A percentile compares a stretch with the other conserved stretches of the same genome.
Evolutionary conservation across 2,329 filamentous ascomycete species (phyloP).

Genomic region (Tolypocladium album): DNA sequence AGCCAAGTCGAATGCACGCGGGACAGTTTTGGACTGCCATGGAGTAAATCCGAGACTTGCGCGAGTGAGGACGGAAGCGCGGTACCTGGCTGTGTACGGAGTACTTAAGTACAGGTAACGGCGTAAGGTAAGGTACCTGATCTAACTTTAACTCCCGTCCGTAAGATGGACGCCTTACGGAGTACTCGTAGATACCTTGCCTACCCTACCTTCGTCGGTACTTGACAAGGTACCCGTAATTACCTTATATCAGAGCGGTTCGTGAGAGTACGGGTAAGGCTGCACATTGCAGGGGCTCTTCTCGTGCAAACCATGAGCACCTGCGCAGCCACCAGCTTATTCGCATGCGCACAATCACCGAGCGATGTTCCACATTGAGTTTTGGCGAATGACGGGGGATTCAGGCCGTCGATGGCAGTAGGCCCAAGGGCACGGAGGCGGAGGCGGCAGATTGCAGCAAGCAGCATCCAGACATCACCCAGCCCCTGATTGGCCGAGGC

Average conservation of each 20-base stretch:
- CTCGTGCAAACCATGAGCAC: not conserved
- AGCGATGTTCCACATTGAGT: not conserved
- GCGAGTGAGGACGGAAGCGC: not conserved
- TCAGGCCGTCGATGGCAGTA: too few relatives aligned
- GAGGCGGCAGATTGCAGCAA: not conserved
- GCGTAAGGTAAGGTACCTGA: too few relatives aligned
- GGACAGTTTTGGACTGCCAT: not conserved
- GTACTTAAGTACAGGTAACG: too few relatives aligned
- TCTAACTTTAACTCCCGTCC: too few relatives aligned
- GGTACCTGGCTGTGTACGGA: too few relatives aligned
- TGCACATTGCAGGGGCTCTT: not conserved
- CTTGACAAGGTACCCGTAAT: not conserved
- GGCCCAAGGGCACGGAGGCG: too few relatives aligned
- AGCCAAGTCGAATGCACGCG: slow-evolving; percentile 9
- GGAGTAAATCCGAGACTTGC: not conserved
- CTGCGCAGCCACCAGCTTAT: not conserved
- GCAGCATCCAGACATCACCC: not conserved
- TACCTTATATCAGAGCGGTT: not conserved
- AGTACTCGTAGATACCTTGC: too few relatives aligned
- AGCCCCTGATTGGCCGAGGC: slow-evolving; percentile 11
- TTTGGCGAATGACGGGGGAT: not conserved
- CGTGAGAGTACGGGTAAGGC: not conserved
- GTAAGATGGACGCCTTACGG: too few relatives aligned
- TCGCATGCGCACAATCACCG: not conserved
- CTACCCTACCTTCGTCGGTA: too few relatives aligned